Conservation (phyloP, 305 asterid species). For the Fraxinus sp. region DNA sequence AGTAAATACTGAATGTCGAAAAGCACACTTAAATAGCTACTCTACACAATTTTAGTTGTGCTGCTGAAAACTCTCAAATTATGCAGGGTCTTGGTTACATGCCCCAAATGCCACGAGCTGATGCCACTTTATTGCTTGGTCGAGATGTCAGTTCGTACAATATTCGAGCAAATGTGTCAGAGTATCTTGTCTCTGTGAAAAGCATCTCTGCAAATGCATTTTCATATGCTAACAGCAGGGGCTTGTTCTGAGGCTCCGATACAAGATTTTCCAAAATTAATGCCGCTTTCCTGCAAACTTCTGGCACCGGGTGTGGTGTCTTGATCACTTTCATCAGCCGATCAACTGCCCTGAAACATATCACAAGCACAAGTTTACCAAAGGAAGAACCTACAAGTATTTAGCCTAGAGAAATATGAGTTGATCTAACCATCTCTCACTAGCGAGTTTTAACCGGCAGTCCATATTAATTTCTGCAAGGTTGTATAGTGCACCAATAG, state of each 20-base stretch:
- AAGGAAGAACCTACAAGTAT: neutral
- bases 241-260: conserved; percentile 94
- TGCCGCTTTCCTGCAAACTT: conserved; percentile 89
- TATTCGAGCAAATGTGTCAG: conserved; percentile 85
- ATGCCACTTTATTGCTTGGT: conserved; percentile 70
- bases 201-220: conserved; percentile 92
- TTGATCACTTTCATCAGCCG: conserved; percentile 80
- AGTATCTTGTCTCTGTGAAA: conserved; percentile 70
- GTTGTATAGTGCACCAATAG: conserved; percentile 88
- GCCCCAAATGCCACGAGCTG: conserved; percentile 97
- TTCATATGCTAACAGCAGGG: conserved; percentile 66
- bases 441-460: conserved; percentile 88
- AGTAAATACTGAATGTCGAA: neutral
- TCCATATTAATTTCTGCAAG: conserved; percentile 88
- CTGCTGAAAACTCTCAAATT: neutral
- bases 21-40: neutral
- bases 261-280: conserved; percentile 83
- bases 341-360: conserved; percentile 75
- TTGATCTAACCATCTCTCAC: conserved; percentile 74
- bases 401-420: neutral
- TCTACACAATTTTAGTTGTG: conserved; percentile 16
- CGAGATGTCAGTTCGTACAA: conserved; percentile 78
- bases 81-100: conserved; percentile 41
- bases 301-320: conserved; percentile 88
- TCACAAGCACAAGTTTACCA: neutral